Evolutionary conservation across 179 eudicot species (phyloP).

Genomic region (Spinacia oleracea): DNA sequence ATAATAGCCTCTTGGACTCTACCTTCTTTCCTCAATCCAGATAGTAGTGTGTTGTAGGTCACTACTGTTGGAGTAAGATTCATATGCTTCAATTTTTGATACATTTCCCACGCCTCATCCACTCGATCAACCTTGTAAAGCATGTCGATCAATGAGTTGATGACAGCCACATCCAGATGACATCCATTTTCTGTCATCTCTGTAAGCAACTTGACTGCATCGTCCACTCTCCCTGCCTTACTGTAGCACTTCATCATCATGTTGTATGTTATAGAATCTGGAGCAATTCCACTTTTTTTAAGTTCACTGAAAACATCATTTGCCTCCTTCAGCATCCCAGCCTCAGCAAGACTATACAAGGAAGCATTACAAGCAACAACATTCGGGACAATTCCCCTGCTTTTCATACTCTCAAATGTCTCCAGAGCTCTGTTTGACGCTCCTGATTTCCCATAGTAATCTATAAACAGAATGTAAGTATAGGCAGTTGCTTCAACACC

Average conservation of each 20-base stretch:
- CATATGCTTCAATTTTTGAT: constrained; percentile 57
- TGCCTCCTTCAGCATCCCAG: constrained; percentile 80
- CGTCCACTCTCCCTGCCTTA: constrained; percentile 79
- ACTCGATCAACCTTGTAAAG: constrained; percentile 80
- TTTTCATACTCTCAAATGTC: constrained; percentile 78
- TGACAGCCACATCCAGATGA: constrained; percentile 61
- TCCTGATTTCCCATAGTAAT: constrained; percentile 82
- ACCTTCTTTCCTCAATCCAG: constrained; percentile 82
- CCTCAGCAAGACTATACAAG: constrained; percentile 73
- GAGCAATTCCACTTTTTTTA: constrained; percentile 62
- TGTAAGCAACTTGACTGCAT: constrained; percentile 57
- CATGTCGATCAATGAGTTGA: constrained; percentile 80
- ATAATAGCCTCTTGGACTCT: constrained; percentile 62
- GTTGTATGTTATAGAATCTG: constrained; percentile 87
- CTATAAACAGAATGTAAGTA: constrained; percentile 78
- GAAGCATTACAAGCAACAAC: constrained; percentile 84
- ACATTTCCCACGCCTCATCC: constrained; percentile 88
- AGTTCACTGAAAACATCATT: constrained; percentile 64
- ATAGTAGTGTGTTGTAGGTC: constrained; percentile 81
- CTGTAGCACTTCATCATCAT: constrained; percentile 94
- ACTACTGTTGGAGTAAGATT: constrained; percentile 81
- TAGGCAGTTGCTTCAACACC: constrained; percentile 67
- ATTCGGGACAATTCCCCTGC: constrained; percentile 65
- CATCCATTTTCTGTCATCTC: constrained; percentile 75
- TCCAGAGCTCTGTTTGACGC: constrained; percentile 64